These are phyloP conservation scores for Myxozyma monticola DNA, from an alignment of 805 yeast genomes.

Conservation along the genomic window DNA sequence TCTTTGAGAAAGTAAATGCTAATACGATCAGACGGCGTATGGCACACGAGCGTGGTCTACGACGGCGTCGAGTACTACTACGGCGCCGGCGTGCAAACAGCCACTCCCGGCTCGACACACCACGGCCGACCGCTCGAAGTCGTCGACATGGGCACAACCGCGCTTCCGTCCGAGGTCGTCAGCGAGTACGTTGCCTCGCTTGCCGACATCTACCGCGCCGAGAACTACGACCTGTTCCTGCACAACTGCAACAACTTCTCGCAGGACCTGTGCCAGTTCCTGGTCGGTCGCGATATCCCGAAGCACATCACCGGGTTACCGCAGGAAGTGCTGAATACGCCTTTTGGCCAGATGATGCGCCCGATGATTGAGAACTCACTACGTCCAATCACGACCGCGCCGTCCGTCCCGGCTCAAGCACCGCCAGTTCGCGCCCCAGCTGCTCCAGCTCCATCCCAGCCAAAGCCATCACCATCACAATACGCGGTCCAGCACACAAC, in stretches of 20 bases:
- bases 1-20: background rate
- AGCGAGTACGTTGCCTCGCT: conserved; percentile 56
- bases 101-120: conserved; percentile 55
- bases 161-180: conserved; percentile 52
- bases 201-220: conserved; percentile 48
- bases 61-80: conserved; percentile 58
- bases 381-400: conserved; percentile 34
- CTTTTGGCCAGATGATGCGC: conserved; percentile 52
- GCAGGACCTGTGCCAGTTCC: conserved; percentile 55
- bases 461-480: background rate
- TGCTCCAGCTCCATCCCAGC: background rate
- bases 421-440: background rate
- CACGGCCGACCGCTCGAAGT: conserved; percentile 59
- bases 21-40: conserved; percentile 55
- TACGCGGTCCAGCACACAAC: conserved; percentile 20
- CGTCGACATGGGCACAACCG: conserved; percentile 55
- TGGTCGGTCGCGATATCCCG: conserved; percentile 58
- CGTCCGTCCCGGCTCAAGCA: background rate
- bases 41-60: conserved; percentile 61
- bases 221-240: conserved; percentile 55
- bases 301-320: conserved; percentile 55
- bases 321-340: conserved; percentile 50
- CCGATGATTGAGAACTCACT: conserved; percentile 39
- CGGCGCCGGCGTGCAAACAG: conserved; percentile 56
- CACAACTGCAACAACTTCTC: conserved; percentile 72